These are phyloP conservation scores for Neonothopanus nambi DNA, from an alignment of 1,284 basidiomycete species.

Conservation along the genomic window DNA sequence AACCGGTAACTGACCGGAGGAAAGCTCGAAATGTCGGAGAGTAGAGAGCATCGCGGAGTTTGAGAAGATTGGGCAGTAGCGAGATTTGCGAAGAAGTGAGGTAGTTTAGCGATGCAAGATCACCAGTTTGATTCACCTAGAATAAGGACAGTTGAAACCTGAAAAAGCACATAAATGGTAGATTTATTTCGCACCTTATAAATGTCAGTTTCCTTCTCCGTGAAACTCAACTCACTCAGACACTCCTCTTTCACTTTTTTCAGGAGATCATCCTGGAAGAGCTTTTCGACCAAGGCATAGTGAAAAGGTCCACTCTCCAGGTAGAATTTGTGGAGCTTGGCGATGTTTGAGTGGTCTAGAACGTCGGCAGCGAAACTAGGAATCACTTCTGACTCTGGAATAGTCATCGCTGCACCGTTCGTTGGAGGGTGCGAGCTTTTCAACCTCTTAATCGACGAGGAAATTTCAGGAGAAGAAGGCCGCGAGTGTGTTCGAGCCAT, in stretches of 20 bases:
- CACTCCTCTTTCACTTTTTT: constrained; percentile 80
- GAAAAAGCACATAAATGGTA: constrained; percentile 6
- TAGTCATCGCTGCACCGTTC: not conserved
- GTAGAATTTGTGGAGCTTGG: constrained; percentile 59
- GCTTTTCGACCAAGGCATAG: constrained; percentile 78
- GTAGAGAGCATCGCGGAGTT: constrained; percentile 92
- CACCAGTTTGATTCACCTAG: constrained; percentile 96
- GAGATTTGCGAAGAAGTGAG: constrained; percentile 77
- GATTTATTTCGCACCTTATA: constrained; percentile 75
- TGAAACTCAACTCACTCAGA: constrained; percentile 84
- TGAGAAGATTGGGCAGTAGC: constrained; percentile 77
- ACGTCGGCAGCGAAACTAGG: constrained; percentile 54
- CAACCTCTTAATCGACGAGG: constrained; percentile 6
- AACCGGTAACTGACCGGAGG: constrained; percentile 88
- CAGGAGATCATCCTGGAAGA: constrained; percentile 86
- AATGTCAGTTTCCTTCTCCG: constrained; percentile 98
- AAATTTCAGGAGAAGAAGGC: constrained; percentile 4
- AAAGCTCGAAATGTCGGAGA: constrained; percentile 84
- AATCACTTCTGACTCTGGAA: constrained; percentile 28
- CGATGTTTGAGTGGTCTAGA: constrained; percentile 56
- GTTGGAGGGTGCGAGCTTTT: constrained; percentile 4
- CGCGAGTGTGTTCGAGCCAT: constrained; percentile 10
- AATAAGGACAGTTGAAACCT: constrained; percentile 8
- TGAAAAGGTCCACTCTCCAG: constrained; percentile 73
- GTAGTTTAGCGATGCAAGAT: constrained; percentile 90